A percentile compares a stretch with the other conserved stretches of the same genome.
phyloP scores from a whole-genome alignment of 352 stramenopile species.

The Pythium myriotylum region DNA sequence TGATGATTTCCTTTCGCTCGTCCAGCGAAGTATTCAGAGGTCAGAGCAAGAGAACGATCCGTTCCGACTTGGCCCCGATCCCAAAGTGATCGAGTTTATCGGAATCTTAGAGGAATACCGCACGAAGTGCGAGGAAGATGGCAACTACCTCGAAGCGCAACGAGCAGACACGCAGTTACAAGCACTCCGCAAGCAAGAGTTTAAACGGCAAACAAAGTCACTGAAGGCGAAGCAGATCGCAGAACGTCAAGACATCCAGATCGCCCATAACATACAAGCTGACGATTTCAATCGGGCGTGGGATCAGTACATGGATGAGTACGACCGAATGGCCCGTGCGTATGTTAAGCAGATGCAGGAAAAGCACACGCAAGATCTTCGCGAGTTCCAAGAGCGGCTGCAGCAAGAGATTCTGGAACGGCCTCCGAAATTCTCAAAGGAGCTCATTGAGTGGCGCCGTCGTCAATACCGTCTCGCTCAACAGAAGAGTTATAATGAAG shows the following conservation, averaged over 20 bases:
- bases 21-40: constrained; percentile 47
- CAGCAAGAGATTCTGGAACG: constrained; percentile 86
- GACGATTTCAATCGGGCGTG: constrained; percentile 93
- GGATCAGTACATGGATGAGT: constrained; percentile 96
- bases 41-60: constrained; percentile 49
- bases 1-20: constrained; percentile 63
- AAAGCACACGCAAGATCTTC: constrained; percentile 85
- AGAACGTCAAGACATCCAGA: constrained; percentile 94
- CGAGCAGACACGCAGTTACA: constrained; percentile 88
- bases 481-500: constrained; percentile 93
- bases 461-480: constrained; percentile 93
- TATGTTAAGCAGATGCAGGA: constrained; percentile 96
- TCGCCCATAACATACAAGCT: constrained; percentile 96
- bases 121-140: constrained; percentile 93
- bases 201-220: constrained; percentile 91
- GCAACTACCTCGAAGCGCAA: constrained; percentile 94
- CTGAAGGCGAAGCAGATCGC: constrained; percentile 90
- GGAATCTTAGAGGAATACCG: constrained; percentile 94
- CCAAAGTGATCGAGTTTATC: constrained; percentile 94
- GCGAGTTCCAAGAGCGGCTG: constrained; percentile 89
- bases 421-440: constrained; percentile 92
- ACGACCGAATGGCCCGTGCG: constrained; percentile 93
- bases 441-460: constrained; percentile 94
- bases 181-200: constrained; percentile 90
- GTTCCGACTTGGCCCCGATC: constrained; percentile 71